Base-by-base conservation (phyloP, 306 rosid genomes). In the Vigna reflexopilosa region DNA sequence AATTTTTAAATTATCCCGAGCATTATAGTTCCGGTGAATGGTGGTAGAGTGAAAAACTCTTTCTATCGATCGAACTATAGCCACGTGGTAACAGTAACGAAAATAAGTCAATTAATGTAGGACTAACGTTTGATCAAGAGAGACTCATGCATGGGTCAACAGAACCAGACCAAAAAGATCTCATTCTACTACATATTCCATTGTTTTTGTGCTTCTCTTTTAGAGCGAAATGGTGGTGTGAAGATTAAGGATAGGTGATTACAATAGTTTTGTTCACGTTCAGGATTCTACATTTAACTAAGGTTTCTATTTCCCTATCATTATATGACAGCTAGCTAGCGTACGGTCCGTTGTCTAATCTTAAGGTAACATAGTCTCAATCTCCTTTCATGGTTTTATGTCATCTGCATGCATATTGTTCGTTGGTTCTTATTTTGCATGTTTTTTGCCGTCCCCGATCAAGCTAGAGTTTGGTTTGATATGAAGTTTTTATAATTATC, bases 331-430 rank as follows among this genome's bases (percentile, higher is more conserved):
- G 45, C 45, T 40, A 40, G 45, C 45, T 7, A 40, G 11, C 16
- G 9, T 4, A 49, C 17, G 9, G 5, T 17, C 34, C 5, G 34
- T 30, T 30, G 34, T 30, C 34, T 30, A 5, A 30, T 30, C 34
- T 30, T 30, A 3, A 8, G 28, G 47, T 28, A 17, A 30, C 13
- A 42, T 42, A 8, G 51, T 63, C 15, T 64, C n/a, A 24, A 62
- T 64, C 13, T 12, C 38, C 61, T 15, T 72, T 30, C 48, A 65
- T 73, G 42, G 45, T 56, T 73, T 50, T 32, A 14, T 56, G 28
- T 47, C 19, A 73, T 67, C 42, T 68, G 71, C 77, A 68, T 81
- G 84, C 77, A 42, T 66, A 58, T 48, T 16, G 0, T 66, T 75
- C 52, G 1, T 19, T 20, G 12, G 26, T 50, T 48, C 32, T 78